Conservation (phyloP, 176 grass and related monocot genomes). For the Zoysia japonica region DNA sequence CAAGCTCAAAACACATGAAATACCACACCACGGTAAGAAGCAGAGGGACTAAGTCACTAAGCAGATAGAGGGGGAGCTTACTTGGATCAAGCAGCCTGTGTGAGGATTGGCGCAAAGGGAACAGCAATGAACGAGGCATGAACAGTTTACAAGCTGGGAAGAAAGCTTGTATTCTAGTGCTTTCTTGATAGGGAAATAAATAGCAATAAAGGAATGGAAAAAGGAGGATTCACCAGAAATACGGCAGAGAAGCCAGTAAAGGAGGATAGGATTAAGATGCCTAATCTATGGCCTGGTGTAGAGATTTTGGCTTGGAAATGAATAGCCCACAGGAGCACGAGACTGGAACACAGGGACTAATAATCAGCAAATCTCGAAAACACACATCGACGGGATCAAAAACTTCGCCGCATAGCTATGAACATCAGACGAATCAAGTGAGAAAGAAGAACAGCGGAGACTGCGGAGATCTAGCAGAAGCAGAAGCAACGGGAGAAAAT, state of each 20-base stretch:
- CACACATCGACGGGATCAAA: conserved; percentile 9
- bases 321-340: conserved; percentile 16
- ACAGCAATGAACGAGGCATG: conserved; percentile 39
- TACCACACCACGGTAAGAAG: conserved; percentile 43
- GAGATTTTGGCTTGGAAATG: conserved; percentile 29
- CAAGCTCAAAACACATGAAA: conserved; percentile 70
- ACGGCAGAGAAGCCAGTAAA: conserved; percentile 32
- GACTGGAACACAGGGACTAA: conserved; percentile 13
- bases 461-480: conserved; percentile 42
- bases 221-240: conserved; percentile 24
- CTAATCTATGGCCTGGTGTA: conserved; percentile 37
- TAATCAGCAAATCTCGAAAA: conserved; percentile 41
- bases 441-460: conserved; percentile 22
- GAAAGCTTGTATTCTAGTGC: conserved; percentile 44
- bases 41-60: not conserved
- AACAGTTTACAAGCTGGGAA: conserved; percentile 45
- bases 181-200: conserved; percentile 68
- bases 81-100: conserved; percentile 8
- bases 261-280: conserved; percentile 22
- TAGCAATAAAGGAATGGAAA: conserved; percentile 34
- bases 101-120: conserved; percentile 37
- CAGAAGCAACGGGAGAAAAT: conserved; percentile 1
- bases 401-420: not conserved
- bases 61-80: conserved; percentile 24
- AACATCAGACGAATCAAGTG: conserved; percentile 14